Evolutionary conservation across 2,329 filamentous ascomycete species (phyloP), one percentile per base, ranked within the genome.

Genomic region (Teratosphaeria nubilosa): DNA sequence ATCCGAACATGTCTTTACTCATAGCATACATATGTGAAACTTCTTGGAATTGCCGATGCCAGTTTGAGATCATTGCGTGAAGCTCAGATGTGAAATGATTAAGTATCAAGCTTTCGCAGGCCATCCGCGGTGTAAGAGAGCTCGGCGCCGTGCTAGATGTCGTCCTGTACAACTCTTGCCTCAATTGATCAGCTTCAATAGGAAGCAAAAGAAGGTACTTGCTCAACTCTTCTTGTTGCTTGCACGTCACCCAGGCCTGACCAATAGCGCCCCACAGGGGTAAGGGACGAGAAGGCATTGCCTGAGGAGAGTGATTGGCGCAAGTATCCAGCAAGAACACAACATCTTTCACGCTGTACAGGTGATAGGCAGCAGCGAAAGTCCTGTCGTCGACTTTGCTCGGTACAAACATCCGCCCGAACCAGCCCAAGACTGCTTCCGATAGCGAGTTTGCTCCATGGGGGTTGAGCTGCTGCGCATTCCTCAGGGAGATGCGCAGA

Each of bases 381-480:
- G 78, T 75, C 57, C 82, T 76, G 66, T 95, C 90, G 20, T 77
- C 74, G 62, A 80, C 75, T 2, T 73, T 74, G 65, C 72, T 85
- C 63, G 91, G 87, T 63, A 85, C 85, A 91, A 92, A 99, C 66
- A 82, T 86, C 34, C 85, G 81, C 65, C 91, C 85, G 1, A 94
- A 72, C 94, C 94, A 99, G 65, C 85, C 81, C 58, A 94, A 82
- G 37, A 94, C 80, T 65, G 88, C 83, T 62, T 84, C 87, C 41
- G 84, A 85, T 3, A 85, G 87, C 45, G 79, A 78, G 64, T 85
- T 82, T 63, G 83, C 88, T 37, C 83, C 82, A 59, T 82, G 86
- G 1, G 89, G 87, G 51, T 87, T 83, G 65, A 86, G 81, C 30
- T 82, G 79, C 63, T 87, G 85, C 56, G 84, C 83, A 48, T 84